These are phyloP conservation scores for Skeletonema potamos DNA, from an alignment of 108 stramenopile genomes.

Conservation along the genomic window DNA sequence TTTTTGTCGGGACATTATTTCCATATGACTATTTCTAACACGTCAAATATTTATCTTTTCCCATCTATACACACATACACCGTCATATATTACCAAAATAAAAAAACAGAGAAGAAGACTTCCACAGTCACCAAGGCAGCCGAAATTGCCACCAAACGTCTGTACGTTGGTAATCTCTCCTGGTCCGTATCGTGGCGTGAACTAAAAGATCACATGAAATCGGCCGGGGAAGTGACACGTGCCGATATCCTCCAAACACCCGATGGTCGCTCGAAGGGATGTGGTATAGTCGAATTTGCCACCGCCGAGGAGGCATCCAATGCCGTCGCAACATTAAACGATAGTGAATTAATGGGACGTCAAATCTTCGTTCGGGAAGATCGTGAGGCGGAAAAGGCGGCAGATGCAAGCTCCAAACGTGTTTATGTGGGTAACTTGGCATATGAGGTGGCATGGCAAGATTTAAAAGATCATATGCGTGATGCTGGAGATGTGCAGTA, in stretches of 20 bases:
- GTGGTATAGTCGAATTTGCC: conserved; percentile 90
- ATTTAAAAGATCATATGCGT: conserved; percentile 94
- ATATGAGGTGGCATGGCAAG: conserved; percentile 87
- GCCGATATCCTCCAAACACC: conserved; percentile 48
- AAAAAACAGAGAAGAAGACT: neutral
- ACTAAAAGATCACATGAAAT: conserved; percentile 92
- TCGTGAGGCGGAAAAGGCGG: conserved; percentile 53
- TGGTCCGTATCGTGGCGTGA: conserved; percentile 73
- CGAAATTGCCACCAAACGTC: conserved; percentile 41
- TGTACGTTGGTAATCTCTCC: conserved; percentile 88
- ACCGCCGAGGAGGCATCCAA: conserved; percentile 74
- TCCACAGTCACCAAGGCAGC: conserved; percentile 2
- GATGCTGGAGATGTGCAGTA: conserved; percentile 74
- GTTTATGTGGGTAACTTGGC: conserved; percentile 93
- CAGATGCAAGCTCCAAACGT: conserved; percentile 14
- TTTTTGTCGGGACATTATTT: no score
- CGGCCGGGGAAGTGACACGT: conserved; percentile 72
- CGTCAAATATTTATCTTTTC: neutral
- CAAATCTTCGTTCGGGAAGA: conserved; percentile 86
- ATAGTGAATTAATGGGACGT: conserved; percentile 78
- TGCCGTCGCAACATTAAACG: conserved; percentile 77
- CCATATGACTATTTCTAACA: neutral
- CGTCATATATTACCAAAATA: neutral
- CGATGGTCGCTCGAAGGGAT: conserved; percentile 86
- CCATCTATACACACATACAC: neutral